Conservation (phyloP, 768 basidiomycete genomes). For the Kwoniella sp. region DNA sequence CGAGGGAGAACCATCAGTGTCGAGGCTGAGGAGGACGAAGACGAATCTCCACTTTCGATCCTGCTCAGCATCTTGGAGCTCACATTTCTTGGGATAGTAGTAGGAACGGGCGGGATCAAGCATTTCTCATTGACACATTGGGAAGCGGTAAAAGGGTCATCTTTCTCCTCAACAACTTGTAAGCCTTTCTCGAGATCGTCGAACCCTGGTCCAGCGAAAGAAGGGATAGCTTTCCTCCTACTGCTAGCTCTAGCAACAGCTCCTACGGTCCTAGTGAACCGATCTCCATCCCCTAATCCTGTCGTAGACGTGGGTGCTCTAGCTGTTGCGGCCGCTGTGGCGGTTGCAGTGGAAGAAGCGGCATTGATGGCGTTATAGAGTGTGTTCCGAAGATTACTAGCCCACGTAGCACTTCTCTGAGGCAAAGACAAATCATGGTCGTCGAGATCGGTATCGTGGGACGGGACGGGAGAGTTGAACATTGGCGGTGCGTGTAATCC, state of each 20-base stretch:
- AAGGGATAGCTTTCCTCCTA: slow-evolving; percentile 22
- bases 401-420: slow-evolving; percentile 41
- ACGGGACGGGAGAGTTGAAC: slow-evolving; percentile 16
- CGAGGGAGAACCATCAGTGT: slow-evolving; percentile 10
- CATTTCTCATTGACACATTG: background rate
- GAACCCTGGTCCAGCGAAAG: slow-evolving; percentile 3
- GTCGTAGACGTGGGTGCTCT: background rate
- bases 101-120: background rate
- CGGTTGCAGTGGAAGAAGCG: background rate
- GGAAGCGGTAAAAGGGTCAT: slow-evolving; percentile 17
- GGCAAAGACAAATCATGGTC: slow-evolving; percentile 11
- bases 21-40: slow-evolving; percentile 3
- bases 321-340: background rate
- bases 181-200: slow-evolving; percentile 19
- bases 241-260: slow-evolving; percentile 4
- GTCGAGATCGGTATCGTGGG: background rate
- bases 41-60: background rate
- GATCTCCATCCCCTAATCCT: slow-evolving; percentile 25
- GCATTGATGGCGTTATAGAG: slow-evolving; percentile 45
- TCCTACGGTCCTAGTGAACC: slow-evolving; percentile 36
- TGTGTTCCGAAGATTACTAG: slow-evolving; percentile 39
- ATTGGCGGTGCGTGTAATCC: background rate
- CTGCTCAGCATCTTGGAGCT: background rate
- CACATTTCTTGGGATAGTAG: background rate
- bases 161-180: slow-evolving; percentile 27